Conservation (phyloP, 2,329 filamentous ascomycete genomes). For the Neodidymelliopsis sp. region DNA sequence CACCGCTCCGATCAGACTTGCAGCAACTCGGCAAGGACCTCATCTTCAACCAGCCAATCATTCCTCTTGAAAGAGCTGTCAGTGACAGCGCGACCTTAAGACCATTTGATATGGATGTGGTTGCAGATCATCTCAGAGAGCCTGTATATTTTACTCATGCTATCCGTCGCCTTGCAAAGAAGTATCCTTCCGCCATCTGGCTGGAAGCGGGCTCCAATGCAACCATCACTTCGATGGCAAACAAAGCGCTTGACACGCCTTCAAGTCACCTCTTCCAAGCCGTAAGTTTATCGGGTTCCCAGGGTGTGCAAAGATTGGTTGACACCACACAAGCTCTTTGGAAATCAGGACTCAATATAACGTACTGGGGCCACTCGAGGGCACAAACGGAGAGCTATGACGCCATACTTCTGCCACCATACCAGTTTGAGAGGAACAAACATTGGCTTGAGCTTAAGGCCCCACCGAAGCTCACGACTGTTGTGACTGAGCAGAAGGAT, state of each 20-base stretch:
- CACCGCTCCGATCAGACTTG: slow-evolving; percentile 29
- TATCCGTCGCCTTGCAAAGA: slow-evolving; percentile 48
- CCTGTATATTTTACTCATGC: slow-evolving; percentile 58
- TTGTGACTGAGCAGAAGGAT: neutral
- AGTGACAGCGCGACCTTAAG: neutral
- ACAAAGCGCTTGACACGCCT: slow-evolving; percentile 29
- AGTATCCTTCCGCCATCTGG: slow-evolving; percentile 29
- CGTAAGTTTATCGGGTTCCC: slow-evolving; percentile 4
- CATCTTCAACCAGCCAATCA: slow-evolving; percentile 38
- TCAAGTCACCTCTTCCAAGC: slow-evolving; percentile 13
- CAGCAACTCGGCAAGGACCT: slow-evolving; percentile 30
- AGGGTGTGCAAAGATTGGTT: slow-evolving; percentile 23
- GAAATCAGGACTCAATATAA: slow-evolving; percentile 47
- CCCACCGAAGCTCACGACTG: neutral
- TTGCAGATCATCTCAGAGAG: slow-evolving; percentile 50
- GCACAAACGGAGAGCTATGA: slow-evolving; percentile 40
- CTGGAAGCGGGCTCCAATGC: slow-evolving; percentile 34
- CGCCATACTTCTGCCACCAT: slow-evolving; percentile 43
- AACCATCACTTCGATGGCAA: slow-evolving; percentile 39
- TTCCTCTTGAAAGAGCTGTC: slow-evolving; percentile 40
- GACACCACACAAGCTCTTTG: slow-evolving; percentile 48
- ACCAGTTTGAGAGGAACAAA: slow-evolving; percentile 34
- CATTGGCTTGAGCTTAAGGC: slow-evolving; percentile 31
- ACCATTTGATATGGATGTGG: neutral
- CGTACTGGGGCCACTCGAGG: slow-evolving; percentile 52